Conservation (phyloP, 768 basidiomycete species). For the Dentipellis fragilis region DNA sequence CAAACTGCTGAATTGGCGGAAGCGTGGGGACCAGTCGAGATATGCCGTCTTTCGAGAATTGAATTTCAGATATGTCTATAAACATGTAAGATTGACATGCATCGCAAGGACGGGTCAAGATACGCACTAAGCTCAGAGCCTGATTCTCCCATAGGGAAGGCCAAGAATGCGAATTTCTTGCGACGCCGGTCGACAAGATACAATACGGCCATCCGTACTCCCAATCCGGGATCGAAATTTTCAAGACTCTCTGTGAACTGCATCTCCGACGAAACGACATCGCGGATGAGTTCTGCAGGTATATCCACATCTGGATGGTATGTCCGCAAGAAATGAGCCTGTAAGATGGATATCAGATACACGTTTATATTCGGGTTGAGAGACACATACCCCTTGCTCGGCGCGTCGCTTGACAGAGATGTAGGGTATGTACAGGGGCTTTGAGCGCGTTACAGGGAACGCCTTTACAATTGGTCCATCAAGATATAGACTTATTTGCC, state of each 20-base stretch:
- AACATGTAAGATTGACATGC: not conserved
- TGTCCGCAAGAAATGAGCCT: constrained; percentile 68
- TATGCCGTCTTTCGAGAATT: constrained; percentile 16
- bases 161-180: constrained; percentile 25
- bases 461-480: constrained; percentile 28
- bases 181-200: constrained; percentile 18
- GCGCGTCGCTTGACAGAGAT: constrained; percentile 37
- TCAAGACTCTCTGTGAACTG: constrained; percentile 23
- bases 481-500: constrained; percentile 6
- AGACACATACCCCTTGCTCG: constrained; percentile 52
- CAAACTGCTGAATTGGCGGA: constrained; percentile 35
- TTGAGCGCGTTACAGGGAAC: constrained; percentile 49
- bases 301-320: constrained; percentile 67
- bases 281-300: constrained; percentile 54
- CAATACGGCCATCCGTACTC: constrained; percentile 41
- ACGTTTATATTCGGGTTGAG: not conserved
- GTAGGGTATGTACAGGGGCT: constrained; percentile 20
- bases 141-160: constrained; percentile 58
- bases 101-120: not conserved
- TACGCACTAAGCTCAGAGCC: constrained; percentile 51
- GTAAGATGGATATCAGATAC: not conserved
- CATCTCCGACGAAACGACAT: constrained; percentile 41
- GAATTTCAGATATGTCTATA: constrained; percentile 41
- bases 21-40: constrained; percentile 31
- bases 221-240: constrained; percentile 46